Evolutionary conservation across 805 yeast species (phyloP).

Genomic region (Dipodascopsis tothii): DNA sequence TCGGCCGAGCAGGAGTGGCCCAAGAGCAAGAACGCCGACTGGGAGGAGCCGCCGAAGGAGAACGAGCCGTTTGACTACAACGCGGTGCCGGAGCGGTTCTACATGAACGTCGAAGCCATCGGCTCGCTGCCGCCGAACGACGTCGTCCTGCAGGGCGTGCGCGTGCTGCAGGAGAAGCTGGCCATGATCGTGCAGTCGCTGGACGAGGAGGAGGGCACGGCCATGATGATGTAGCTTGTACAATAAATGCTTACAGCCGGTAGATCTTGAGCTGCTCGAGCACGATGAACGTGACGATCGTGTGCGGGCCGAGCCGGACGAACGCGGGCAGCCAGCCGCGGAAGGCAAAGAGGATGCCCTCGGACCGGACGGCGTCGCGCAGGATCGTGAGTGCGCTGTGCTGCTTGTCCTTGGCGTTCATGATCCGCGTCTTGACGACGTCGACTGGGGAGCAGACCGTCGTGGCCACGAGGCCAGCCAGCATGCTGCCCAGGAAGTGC

Average conservation of each 20-base stretch:
- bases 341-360: constrained; percentile 76
- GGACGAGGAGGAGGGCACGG: constrained; percentile 25
- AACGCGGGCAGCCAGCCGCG: constrained; percentile 90
- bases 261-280: not conserved
- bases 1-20: constrained; percentile 93
- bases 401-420: constrained; percentile 46
- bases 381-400: constrained; percentile 29
- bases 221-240: constrained; percentile 5
- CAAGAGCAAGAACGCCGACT: constrained; percentile 72
- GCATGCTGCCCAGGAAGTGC: constrained; percentile 67
- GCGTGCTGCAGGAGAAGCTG: constrained; percentile 77
- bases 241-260: not conserved
- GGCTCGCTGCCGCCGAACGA: constrained; percentile 86
- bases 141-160: constrained; percentile 77
- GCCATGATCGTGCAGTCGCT: constrained; percentile 78
- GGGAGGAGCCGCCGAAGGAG: constrained; percentile 59
- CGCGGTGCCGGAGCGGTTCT: constrained; percentile 74
- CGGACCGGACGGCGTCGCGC: constrained; percentile 48
- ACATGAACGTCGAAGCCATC: constrained; percentile 85
- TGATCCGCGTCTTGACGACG: constrained; percentile 79
- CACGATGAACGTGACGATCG: constrained; percentile 31
- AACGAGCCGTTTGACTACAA: constrained; percentile 78
- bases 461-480: constrained; percentile 84
- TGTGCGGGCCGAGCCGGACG: constrained; percentile 70
- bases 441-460: constrained; percentile 91